Evolutionary conservation across 2,329 filamentous ascomycete genomes (phyloP), one percentile per base, ranked within the genome.

Genomic region (Microsporum audouinii): DNA sequence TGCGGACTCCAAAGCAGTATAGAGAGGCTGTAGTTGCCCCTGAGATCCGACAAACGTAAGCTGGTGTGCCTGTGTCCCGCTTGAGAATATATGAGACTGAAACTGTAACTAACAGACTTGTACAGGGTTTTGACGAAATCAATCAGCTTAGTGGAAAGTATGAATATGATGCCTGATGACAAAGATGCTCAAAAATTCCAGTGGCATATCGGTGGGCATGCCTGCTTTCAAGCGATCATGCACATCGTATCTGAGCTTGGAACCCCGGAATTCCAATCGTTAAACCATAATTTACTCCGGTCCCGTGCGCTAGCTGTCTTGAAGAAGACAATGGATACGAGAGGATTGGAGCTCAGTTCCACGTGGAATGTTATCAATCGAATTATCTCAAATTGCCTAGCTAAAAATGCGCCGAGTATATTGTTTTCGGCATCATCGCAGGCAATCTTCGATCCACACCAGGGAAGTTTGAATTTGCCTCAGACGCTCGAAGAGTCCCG

Each of bases 201-300:
- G 27, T 63, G 62, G 62, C 62, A 63, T 53, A 63, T 63, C 17
- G 56, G 56, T 3, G 55, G 60, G 17, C 60, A 63, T 36, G 47
- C 60, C 33, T 59, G 62, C 34, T 63, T 63, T 56, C 60, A 62
- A n/a, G 45, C 62, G n/a, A 63, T 63, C 7, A 61, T 63, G 60
- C 60, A 63, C 36, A 57, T 63, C 17, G 38, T 63, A 36, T 62
- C 62, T 1, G 62, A 63, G 23, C 57, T 63, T 6, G 39, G 57
- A 27, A 63, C 47, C 7, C 60, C 56, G 1, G 62, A 59, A 49
- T 63, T 63, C 36, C 60, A 63, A n/a, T 17, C 5, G 2, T n/a
- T 49, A n/a, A 31, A 45, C 27, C 27, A 53, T 3, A 14, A 34
- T 29, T 34, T 27, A n/a, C 39, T 43, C n/a, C 39, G 39, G 5